These are phyloP conservation scores for Hyaloperonospora brassicae DNA, from an alignment of 352 stramenopile species.

Conservation along the genomic window DNA sequence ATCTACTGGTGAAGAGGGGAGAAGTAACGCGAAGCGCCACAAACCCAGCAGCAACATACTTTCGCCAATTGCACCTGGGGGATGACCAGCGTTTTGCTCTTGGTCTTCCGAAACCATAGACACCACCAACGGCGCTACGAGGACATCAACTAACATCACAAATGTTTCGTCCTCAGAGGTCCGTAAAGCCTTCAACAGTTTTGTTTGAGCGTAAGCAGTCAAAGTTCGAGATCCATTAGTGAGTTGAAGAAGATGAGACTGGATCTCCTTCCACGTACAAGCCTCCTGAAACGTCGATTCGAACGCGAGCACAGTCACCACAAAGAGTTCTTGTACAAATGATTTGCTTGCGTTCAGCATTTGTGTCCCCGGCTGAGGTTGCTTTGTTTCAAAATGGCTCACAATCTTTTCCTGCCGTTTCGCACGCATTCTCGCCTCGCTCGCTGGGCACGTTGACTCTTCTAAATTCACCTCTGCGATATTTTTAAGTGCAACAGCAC, in stretches of 20 bases:
- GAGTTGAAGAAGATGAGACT: slow-evolving; percentile 22
- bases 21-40: slow-evolving; percentile 88
- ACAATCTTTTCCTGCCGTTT: slow-evolving; percentile 45
- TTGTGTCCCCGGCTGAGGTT: slow-evolving; percentile 12
- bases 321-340: slow-evolving; percentile 40
- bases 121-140: slow-evolving; percentile 31
- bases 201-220: slow-evolving; percentile 10
- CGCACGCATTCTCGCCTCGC: slow-evolving; percentile 43
- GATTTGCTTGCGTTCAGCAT: slow-evolving; percentile 17
- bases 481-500: slow-evolving; percentile 44
- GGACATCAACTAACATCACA: slow-evolving; percentile 26
- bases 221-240: slow-evolving; percentile 11
- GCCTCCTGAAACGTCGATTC: slow-evolving; percentile 29
- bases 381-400: slow-evolving; percentile 29
- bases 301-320: slow-evolving; percentile 51
- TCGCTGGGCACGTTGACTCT: slow-evolving; percentile 46
- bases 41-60: slow-evolving; percentile 88
- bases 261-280: slow-evolving; percentile 22
- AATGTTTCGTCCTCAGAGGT: slow-evolving; percentile 35
- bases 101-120: slow-evolving; percentile 17
- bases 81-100: background rate
- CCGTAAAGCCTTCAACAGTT: slow-evolving; percentile 27
- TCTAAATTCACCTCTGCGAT: slow-evolving; percentile 55
- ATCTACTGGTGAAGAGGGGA: slow-evolving; percentile 93
- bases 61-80: slow-evolving; percentile 36